Evolutionary conservation across 495 filamentous ascomycete genomes (phyloP).

Genomic region (Xylaria sp.): DNA sequence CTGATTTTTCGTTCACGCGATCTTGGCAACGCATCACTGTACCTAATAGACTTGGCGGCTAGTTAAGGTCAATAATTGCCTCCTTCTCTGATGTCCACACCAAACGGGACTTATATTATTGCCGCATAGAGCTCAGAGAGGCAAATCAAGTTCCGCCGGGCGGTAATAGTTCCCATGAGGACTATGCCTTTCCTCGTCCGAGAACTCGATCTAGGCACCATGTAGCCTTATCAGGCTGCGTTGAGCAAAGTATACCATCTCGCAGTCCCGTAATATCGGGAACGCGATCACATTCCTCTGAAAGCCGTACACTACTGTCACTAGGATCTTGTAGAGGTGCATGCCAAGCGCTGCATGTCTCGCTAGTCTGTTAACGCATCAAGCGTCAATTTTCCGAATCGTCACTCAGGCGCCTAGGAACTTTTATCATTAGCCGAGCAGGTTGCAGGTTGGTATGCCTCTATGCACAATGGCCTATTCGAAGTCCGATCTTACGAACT

Average conservation of each 20-base stretch:
- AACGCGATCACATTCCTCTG: slow-evolving; percentile 3
- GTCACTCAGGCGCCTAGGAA: slow-evolving; percentile 14
- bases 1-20: slow-evolving; percentile 5
- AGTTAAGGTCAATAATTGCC: background rate
- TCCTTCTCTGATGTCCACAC: slow-evolving; percentile 5
- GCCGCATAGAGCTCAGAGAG: background rate
- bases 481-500: slow-evolving; percentile 23
- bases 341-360: slow-evolving; percentile 27
- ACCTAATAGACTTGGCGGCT: slow-evolving; percentile 2
- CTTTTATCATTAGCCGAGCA: slow-evolving; percentile 26
- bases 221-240: slow-evolving; percentile 1
- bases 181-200: background rate
- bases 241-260: background rate
- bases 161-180: background rate
- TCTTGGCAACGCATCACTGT: background rate
- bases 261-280: background rate
- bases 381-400: slow-evolving; percentile 27
- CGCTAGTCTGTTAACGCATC: slow-evolving; percentile 26
- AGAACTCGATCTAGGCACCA: background rate
- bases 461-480: slow-evolving; percentile 23
- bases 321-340: slow-evolving; percentile 10
- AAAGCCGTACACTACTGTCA: background rate
- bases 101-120: slow-evolving; percentile 3
- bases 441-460: slow-evolving; percentile 2
- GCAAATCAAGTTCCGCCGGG: background rate